These are phyloP conservation scores for Yamadazyma spencermartinsiae DNA, from an alignment of 1,139 yeast species.

Conservation along the genomic window DNA sequence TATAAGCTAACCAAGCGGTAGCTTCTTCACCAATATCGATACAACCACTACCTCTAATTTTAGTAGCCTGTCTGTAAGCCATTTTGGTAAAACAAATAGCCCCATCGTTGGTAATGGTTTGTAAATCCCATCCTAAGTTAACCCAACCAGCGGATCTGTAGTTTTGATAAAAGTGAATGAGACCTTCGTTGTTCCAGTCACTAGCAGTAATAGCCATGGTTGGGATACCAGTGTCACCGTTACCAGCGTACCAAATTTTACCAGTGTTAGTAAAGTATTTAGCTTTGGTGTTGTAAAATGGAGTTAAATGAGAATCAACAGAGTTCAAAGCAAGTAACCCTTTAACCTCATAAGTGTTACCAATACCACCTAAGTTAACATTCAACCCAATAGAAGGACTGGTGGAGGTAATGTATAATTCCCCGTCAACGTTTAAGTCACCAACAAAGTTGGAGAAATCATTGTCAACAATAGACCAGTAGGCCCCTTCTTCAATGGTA, in stretches of 20 bases:
- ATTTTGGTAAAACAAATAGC: slow-evolving; percentile 26
- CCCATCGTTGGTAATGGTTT: slow-evolving; percentile 22
- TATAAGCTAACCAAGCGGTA: slow-evolving; percentile 16
- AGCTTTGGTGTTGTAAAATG: slow-evolving; percentile 19
- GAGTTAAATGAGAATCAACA: slow-evolving; percentile 18
- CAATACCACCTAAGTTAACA: slow-evolving; percentile 17
- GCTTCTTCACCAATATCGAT: slow-evolving; percentile 22
- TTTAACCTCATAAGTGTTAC: slow-evolving; percentile 13
- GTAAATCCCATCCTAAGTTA: slow-evolving; percentile 18
- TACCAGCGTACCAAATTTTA: slow-evolving; percentile 18
- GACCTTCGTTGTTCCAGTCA: slow-evolving; percentile 21
- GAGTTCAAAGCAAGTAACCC: slow-evolving; percentile 20
- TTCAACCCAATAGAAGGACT: slow-evolving; percentile 18
- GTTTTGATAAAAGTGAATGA: slow-evolving; percentile 18
- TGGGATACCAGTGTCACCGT: slow-evolving; percentile 17
- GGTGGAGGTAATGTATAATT: slow-evolving; percentile 17
- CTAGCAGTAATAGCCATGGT: slow-evolving; percentile 16
- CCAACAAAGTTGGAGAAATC: slow-evolving; percentile 23
- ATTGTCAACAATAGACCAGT: slow-evolving; percentile 35
- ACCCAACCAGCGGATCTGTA: slow-evolving; percentile 18
- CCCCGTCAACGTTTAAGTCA: slow-evolving; percentile 19
- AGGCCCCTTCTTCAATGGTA: slow-evolving; percentile 28
- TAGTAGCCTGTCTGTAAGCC: slow-evolving; percentile 22
- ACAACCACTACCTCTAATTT: slow-evolving; percentile 28
- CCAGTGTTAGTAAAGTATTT: slow-evolving; percentile 15